phyloP scores from a whole-genome alignment of 2,329 filamentous ascomycete genomes.

The Paraconiothyrium sp. region DNA sequence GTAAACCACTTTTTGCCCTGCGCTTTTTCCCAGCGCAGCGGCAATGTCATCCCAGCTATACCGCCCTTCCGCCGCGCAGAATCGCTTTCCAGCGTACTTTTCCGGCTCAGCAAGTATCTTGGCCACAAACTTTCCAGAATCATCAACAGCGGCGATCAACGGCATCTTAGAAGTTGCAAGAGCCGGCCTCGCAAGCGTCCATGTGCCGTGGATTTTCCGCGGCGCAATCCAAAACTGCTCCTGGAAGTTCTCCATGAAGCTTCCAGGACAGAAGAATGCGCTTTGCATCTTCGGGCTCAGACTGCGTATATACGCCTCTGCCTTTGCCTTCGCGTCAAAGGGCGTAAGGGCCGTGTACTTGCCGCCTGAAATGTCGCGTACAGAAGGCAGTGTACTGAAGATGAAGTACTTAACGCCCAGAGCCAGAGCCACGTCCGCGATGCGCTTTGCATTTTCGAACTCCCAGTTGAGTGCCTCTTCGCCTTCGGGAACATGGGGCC shows the following conservation, averaged over 20 bases:
- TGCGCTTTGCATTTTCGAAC: constrained; percentile 46
- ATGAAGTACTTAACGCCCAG: constrained; percentile 52
- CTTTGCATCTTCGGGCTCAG: constrained; percentile 38
- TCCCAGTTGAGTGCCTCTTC: neutral
- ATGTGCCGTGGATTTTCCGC: constrained; percentile 41
- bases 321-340: constrained; percentile 56
- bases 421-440: constrained; percentile 51
- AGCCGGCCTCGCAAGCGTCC: constrained; percentile 25
- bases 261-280: constrained; percentile 22
- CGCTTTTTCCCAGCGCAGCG: constrained; percentile 46
- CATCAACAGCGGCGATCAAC: constrained; percentile 50
- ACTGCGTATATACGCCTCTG: constrained; percentile 60
- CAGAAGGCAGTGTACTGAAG: constrained; percentile 51
- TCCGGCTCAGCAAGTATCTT: constrained; percentile 53
- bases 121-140: constrained; percentile 54
- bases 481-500: constrained; percentile 16
- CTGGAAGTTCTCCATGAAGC: constrained; percentile 27
- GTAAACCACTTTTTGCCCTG: constrained; percentile 42
- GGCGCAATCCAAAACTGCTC: constrained; percentile 35
- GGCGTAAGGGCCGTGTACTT: constrained; percentile 45
- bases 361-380: constrained; percentile 45
- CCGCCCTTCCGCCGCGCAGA: constrained; percentile 55
- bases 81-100: constrained; percentile 50
- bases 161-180: constrained; percentile 40
- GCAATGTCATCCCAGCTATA: constrained; percentile 52